Conservation (phyloP, 306 rosid genomes). For the Alnus rubra region DNA sequence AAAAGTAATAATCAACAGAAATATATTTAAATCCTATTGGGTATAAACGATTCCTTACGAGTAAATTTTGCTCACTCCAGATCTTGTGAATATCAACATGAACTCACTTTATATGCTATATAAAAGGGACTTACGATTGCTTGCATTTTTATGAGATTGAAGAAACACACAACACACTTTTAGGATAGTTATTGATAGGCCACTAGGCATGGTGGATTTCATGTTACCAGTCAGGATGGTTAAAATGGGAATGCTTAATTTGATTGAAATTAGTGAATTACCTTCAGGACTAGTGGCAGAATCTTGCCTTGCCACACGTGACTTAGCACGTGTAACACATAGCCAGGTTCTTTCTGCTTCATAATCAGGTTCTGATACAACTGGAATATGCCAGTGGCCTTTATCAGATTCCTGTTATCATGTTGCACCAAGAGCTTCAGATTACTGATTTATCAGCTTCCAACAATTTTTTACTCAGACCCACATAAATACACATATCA, state of each 20-base stretch:
- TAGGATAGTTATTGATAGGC: background rate
- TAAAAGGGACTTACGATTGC: background rate
- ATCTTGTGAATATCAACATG: background rate
- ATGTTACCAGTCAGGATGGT: background rate
- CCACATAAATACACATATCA: background rate
- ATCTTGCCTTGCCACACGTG: conserved; percentile 32
- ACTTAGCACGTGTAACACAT: conserved; percentile 64
- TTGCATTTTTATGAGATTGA: background rate
- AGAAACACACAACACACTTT: background rate
- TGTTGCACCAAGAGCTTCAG: conserved; percentile 24
- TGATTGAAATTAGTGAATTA: background rate
- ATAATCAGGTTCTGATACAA: conserved; percentile 53
- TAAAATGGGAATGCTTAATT: background rate
- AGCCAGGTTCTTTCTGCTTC: conserved; percentile 79
- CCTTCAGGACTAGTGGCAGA: conserved; percentile 49
- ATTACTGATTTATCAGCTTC: conserved; percentile 18
- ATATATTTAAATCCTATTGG: background rate
- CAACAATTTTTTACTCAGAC: conserved; percentile 1
- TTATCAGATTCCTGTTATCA: conserved; percentile 81
- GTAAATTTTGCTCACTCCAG: background rate
- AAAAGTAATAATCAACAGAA: background rate
- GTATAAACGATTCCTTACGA: background rate
- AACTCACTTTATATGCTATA: background rate
- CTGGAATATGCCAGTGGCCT: conserved; percentile 93
- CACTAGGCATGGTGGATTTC: background rate